A percentile compares a stretch with the other conserved stretches of the same genome.
phyloP scores from a whole-genome alignment of 331 rosid genomes.

The Spiraea crenata region DNA sequence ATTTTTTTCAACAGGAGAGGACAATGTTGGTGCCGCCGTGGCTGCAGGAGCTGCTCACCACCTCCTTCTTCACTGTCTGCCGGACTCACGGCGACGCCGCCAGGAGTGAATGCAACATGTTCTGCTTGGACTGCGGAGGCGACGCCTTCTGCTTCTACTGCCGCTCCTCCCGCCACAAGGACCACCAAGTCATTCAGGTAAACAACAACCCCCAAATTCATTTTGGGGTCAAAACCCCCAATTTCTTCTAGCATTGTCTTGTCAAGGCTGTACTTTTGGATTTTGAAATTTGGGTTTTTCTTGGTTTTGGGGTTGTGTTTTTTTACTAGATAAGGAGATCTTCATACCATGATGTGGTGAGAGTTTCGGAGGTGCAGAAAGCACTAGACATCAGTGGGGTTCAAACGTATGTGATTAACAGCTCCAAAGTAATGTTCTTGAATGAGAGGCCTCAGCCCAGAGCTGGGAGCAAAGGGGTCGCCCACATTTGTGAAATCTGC shows the following conservation, averaged over 20 bases:
- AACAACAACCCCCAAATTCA: background rate
- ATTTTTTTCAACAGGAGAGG: constrained; percentile 35
- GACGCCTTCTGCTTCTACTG: constrained; percentile 82
- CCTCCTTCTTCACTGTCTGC: constrained; percentile 66
- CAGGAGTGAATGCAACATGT: constrained; percentile 83
- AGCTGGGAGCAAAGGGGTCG: constrained; percentile 62
- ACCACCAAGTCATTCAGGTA: constrained; percentile 83
- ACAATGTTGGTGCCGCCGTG: constrained; percentile 74
- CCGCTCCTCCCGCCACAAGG: constrained; percentile 73
- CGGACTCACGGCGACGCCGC: constrained; percentile 70
- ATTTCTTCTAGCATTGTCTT: background rate
- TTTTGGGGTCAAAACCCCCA: background rate
- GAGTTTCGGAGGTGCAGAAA: constrained; percentile 66
- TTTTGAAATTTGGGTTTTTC: background rate
- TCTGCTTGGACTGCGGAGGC: constrained; percentile 66
- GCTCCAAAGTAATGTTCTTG: constrained; percentile 71
- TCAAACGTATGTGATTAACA: constrained; percentile 78
- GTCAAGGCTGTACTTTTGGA: background rate
- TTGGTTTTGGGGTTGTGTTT: background rate
- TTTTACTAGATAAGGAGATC: constrained; percentile 67
- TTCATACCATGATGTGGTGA: constrained; percentile 80
- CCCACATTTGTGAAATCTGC: constrained; percentile 77
- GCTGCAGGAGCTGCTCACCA: constrained; percentile 65
- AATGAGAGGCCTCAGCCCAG: constrained; percentile 82
- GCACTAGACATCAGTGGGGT: constrained; percentile 69